A percentile compares a stretch with the other conserved stretches of the same genome.
phyloP scores from a whole-genome alignment of 768 basidiomycete species.

The Xerocomellus dryophilus region DNA sequence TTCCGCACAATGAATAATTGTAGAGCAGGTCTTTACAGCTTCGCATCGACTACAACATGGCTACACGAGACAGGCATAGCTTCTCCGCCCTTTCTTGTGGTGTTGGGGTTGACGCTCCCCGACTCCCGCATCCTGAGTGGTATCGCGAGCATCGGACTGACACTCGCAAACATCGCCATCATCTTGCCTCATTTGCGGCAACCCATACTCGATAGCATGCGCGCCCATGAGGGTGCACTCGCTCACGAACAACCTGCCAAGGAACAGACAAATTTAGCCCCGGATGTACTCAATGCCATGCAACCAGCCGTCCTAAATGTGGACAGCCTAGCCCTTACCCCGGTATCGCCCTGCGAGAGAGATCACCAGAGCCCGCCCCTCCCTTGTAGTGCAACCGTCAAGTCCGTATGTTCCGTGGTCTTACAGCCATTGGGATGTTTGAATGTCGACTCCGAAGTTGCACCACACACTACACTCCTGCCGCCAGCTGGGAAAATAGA shows the following conservation, averaged over 20 bases:
- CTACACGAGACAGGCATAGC: conserved; percentile 21
- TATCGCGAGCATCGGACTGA: conserved; percentile 26
- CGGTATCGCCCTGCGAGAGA: not conserved
- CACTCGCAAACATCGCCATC: conserved; percentile 23
- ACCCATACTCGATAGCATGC: conserved; percentile 15
- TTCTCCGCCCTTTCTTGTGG: conserved; percentile 25
- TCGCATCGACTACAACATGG: conserved; percentile 20
- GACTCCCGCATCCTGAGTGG: conserved; percentile 27
- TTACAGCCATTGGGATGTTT: not conserved
- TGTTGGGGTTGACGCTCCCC: conserved; percentile 24
- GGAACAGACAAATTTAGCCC: not conserved
- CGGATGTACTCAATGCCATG: not conserved
- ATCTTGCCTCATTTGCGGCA: conserved; percentile 26
- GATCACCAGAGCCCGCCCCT: not conserved
- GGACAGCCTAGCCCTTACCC: not conserved
- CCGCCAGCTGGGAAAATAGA: not conserved
- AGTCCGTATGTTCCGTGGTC: not conserved
- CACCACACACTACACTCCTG: not conserved
- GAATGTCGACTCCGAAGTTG: not conserved
- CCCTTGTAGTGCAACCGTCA: not conserved
- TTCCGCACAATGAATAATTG: conserved; percentile 20
- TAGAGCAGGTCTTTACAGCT: conserved; percentile 30
- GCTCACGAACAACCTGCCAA: not conserved
- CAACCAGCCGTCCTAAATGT: not conserved
- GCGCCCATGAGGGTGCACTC: not conserved